Base-by-base conservation (phyloP, 306 rosid genomes). In the Cicer yamashitae region DNA sequence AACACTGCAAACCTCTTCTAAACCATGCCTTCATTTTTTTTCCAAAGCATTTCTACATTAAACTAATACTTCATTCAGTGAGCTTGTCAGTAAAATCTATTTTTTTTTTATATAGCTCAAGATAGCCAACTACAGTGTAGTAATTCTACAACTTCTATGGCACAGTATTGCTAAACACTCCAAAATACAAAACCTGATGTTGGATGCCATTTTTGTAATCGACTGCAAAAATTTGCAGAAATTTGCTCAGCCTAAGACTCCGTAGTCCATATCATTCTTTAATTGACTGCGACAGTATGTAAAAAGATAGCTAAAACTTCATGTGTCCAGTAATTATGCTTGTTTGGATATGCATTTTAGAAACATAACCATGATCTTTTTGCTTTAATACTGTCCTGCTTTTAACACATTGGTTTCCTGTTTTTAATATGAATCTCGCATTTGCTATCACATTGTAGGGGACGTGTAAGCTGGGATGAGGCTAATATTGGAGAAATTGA, bases 381-480 rank as follows among this genome's bases (percentile, higher is more conserved):
- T 11, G 6, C 46, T 67, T 45, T 45, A 22, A 52, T 30, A 71
- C 63, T 66, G 46, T 63, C 47, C 14, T 60, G 52, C 64, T 48
- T 59, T 44, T 4, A 46, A 40, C 13, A 22, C 52, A 40, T 75
- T 47, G 52, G 38, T 64, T 50, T 22, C n/a, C 48, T 74, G 44
- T 60, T 52, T 59, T 60, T 67, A 56, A 37, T 62, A 39, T 73
- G 67, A 75, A 52, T 72, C 41, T 74, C 71, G 63, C 47, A 56
- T 57, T 85, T 50, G 41, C 59, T 15, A 51, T 82, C 40, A 38
- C 40, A 45, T 79, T 70, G 67, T 77, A 85, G 90, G 75, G 88
- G 96, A 37, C 91, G 87, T 46, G 99, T 94, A 71, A 88, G 88
- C 73, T 94, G 99, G 99, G 88, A 94, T 56, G 99, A 94, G 82